Base-by-base conservation (phyloP, 139 green algal species). In the Chlamydomonas incerta region DNA sequence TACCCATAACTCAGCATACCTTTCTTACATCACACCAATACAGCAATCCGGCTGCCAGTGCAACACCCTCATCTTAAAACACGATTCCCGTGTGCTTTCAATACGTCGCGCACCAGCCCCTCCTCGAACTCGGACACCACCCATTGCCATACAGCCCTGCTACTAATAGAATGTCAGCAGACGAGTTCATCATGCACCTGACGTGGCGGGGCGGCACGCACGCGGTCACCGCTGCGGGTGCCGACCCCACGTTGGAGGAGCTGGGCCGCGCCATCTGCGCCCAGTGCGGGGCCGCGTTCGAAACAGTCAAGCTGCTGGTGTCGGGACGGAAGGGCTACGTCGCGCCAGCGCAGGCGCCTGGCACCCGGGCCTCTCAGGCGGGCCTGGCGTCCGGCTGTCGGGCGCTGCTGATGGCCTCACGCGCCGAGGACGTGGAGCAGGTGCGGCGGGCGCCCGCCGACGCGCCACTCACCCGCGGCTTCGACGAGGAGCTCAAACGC, bases 401-500 rank as follows among this genome's bases (percentile, higher is more conserved):
- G n/a, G 81, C 84, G 23, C 83, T 87, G 58, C 70, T 93, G 46
- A 14, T 95, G 72, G 89, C 85, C 31, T 94, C 88, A 75, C 58
- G 13, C 0, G 67, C 70, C 4, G 70, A 66, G 3, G 92, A 91
- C 10, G 68, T 95, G 11, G 50, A 74, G 37, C 55, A 76, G 1
- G 86, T 95, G 24, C 75, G 41, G 41, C 41, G 66, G 29, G 57
- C 68, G 3, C 70, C 71, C 21, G 37, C 58, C 6, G 94, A 94
- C 28, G 20, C 86, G 14, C 85, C 87, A 20, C 62, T 85, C 24
- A 52, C 93, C 17, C 46, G 81, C 0, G 72, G 83, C 33, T 95
- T 97, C 76, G 94, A 97, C 5, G 79, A 95, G 34, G 95, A 97
- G 76, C 68, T 89, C 28, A 57, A 77, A 24, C 71, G 92, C 4